A percentile compares a stretch with the other conserved stretches of the same genome.
phyloP scores from a whole-genome alignment of 306 rosid species.

The Herpetospermum pedunculosum region DNA sequence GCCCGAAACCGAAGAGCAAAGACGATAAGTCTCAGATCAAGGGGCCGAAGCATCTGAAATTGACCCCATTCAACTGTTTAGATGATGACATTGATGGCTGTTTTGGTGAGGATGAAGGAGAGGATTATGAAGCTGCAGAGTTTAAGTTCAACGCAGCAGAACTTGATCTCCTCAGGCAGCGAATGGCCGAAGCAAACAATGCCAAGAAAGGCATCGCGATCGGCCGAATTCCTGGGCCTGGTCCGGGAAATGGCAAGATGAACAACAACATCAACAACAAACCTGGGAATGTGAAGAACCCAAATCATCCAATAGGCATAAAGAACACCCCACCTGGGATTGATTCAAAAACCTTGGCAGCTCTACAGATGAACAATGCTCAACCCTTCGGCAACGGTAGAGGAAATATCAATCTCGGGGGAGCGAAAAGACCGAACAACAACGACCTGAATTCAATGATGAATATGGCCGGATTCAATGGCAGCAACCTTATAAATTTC shows the following conservation, averaged over 20 bases:
- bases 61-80: conserved; percentile 35
- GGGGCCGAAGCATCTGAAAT: conserved; percentile 31
- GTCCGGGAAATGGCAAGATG: conserved; percentile 23
- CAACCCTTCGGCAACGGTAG: not conserved
- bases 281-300: conserved; percentile 31
- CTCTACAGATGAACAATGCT: conserved; percentile 44
- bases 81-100: conserved; percentile 39
- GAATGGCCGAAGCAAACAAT: conserved; percentile 32
- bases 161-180: conserved; percentile 42
- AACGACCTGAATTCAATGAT: conserved; percentile 56
- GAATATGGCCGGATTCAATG: conserved; percentile 68
- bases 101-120: conserved; percentile 33
- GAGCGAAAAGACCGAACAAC: conserved; percentile 27
- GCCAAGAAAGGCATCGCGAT: conserved; percentile 25
- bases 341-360: conserved; percentile 57
- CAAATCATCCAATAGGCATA: conserved; percentile 31
- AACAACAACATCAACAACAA: conserved; percentile 12
- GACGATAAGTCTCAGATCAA: conserved; percentile 31
- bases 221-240: not conserved
- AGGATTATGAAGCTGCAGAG: conserved; percentile 30
- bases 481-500: conserved; percentile 20
- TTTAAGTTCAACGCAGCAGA: conserved; percentile 35
- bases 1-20: conserved; percentile 51
- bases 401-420: conserved; percentile 31
- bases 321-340: conserved; percentile 24